A percentile compares a stretch with the other conserved stretches of the same genome.
These are phyloP conservation scores for Heracleum sosnowskyi DNA, from an alignment of 129 eudicot genomes.

Conservation along the genomic window DNA sequence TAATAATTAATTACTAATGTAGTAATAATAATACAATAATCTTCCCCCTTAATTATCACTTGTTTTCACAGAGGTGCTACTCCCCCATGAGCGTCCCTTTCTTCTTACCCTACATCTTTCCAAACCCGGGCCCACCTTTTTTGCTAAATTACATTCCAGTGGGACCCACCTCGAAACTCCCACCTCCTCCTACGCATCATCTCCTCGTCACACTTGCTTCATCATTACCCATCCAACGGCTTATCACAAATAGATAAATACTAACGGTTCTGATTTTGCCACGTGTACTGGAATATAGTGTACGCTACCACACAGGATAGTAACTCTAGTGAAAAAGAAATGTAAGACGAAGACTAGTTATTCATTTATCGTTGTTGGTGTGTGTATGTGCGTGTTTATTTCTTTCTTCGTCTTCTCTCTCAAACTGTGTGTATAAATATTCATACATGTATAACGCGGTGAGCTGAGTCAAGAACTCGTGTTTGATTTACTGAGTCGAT, in stretches of 20 bases:
- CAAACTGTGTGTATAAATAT: neutral
- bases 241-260: rapidly evolving
- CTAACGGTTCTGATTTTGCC: neutral
- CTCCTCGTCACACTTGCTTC: neutral
- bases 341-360: constrained; percentile 19
- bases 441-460: neutral
- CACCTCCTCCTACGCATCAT: neutral
- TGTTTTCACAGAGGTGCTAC: neutral
- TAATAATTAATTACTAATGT: neutral
- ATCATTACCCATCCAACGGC: constrained; percentile 5
- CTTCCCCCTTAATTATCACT: neutral
- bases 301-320: neutral
- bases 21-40: neutral
- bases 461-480: neutral
- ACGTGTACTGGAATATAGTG: neutral
- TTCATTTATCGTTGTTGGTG: constrained; percentile 11
- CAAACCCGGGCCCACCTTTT: neutral
- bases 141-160: neutral
- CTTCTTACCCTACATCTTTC: constrained; percentile 1
- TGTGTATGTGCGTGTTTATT: constrained; percentile 3
- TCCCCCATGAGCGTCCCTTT: constrained; percentile 8
- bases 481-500: constrained; percentile 12
- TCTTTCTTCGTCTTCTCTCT: constrained; percentile 14
- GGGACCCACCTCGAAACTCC: constrained; percentile 6
- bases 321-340: constrained; percentile 12